Conservation (phyloP, 257 asterid genomes). For the Plectranthus barbatus region DNA sequence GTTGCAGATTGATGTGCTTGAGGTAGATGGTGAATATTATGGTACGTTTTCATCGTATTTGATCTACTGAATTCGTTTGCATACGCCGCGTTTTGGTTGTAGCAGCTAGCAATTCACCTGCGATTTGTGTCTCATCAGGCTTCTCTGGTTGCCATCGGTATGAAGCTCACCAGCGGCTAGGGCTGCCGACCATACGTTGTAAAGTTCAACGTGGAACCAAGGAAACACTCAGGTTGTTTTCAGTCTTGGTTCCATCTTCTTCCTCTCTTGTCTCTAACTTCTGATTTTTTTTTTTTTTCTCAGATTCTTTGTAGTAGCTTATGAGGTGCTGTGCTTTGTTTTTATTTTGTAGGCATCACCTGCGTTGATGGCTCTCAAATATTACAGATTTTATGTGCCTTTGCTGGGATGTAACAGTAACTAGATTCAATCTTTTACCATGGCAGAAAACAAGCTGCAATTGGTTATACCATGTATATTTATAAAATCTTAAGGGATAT, state of each 20-base stretch:
- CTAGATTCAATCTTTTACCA: neutral
- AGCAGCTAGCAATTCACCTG: neutral
- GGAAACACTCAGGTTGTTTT: conserved; percentile 72
- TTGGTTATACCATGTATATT: neutral
- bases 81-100: neutral
- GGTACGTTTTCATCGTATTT: conserved; percentile 32
- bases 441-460: neutral
- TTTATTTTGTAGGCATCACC: conserved; percentile 67
- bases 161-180: conserved; percentile 90
- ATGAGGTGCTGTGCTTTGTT: neutral
- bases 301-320: neutral
- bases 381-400: neutral
- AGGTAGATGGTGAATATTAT: conserved; percentile 83
- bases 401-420: neutral
- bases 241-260: neutral
- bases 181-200: conserved; percentile 86
- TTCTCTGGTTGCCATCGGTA: conserved; percentile 95
- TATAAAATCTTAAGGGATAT: too few species aligned
- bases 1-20: conserved; percentile 92
- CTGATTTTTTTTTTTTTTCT: neutral
- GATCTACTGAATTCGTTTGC: neutral
- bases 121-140: conserved; percentile 33
- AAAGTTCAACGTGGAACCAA: conserved; percentile 90
- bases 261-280: neutral
- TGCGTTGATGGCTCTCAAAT: conserved; percentile 29